Evolutionary conservation across 345 rosid genomes (phyloP).

Genomic region (Populus euphratica): DNA sequence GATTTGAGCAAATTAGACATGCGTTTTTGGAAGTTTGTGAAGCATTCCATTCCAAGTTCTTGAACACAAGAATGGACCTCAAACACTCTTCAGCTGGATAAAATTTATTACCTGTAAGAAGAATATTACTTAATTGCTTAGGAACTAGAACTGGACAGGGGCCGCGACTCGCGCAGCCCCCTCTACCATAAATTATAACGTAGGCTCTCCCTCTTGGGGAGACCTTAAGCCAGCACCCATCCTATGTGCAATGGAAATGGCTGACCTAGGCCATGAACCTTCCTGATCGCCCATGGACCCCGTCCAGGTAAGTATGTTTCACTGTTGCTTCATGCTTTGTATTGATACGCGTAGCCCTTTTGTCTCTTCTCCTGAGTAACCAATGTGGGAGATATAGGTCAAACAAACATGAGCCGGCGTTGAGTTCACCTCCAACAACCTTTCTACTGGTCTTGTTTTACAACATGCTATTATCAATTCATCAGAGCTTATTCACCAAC

Average conservation of each 20-base stretch:
- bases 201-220: slow-evolving; percentile 24
- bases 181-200: slow-evolving; percentile 32
- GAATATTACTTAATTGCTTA: too few species aligned
- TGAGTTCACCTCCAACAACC: neutral
- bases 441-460: neutral
- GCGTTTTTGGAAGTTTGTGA: neutral
- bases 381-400: slow-evolving; percentile 1
- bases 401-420: neutral
- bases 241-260: slow-evolving; percentile 14
- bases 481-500: neutral
- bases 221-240: slow-evolving; percentile 25
- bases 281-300: slow-evolving; percentile 20
- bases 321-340: rapidly evolving
- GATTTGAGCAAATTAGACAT: neutral
- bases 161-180: slow-evolving; percentile 22
- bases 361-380: neutral
- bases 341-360: neutral
- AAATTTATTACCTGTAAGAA: too few species aligned
- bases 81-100: neutral
- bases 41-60: neutral
- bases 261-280: slow-evolving; percentile 13
- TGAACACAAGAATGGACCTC: neutral
- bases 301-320: slow-evolving; percentile 23
- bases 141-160: neutral
- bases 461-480: neutral